Conservation (phyloP, 2,329 filamentous ascomycete genomes). For the Aulographum hederae region DNA sequence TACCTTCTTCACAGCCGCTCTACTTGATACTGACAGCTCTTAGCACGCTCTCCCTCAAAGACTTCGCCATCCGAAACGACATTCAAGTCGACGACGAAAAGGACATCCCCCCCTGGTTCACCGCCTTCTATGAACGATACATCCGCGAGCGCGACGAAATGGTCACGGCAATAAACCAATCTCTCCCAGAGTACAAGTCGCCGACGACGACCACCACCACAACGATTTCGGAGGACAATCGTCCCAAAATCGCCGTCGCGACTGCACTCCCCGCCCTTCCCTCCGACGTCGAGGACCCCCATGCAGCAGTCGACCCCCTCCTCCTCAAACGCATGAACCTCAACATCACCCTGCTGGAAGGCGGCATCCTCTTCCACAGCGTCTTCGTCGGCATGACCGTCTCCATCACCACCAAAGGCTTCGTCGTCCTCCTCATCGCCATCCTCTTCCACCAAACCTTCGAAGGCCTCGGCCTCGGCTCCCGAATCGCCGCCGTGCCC, state of each 20-base stretch:
- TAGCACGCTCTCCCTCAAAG: no score
- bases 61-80: no score
- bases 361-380: conserved; percentile 44
- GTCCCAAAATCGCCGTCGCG: no score
- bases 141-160: conserved; percentile 41
- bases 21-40: no score
- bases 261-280: no score
- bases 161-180: conserved; percentile 32
- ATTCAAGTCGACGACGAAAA: no score
- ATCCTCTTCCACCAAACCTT: conserved; percentile 47
- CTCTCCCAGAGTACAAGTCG: conserved; percentile 8
- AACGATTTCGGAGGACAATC: background rate
- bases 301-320: no score
- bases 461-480: conserved; percentile 43
- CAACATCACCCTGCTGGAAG: conserved; percentile 25
- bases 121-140: conserved; percentile 45
- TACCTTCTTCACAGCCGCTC: no score
- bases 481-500: conserved; percentile 39
- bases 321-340: background rate
- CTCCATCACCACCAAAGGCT: conserved; percentile 38
- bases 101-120: conserved; percentile 44
- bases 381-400: conserved; percentile 46
- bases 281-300: background rate
- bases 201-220: background rate
- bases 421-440: conserved; percentile 38